A percentile compares a stretch with the other conserved stretches of the same genome.
Evolutionary conservation across 2,329 filamentous ascomycete species (phyloP).

Genomic region (Leptographium radiaticola): DNA sequence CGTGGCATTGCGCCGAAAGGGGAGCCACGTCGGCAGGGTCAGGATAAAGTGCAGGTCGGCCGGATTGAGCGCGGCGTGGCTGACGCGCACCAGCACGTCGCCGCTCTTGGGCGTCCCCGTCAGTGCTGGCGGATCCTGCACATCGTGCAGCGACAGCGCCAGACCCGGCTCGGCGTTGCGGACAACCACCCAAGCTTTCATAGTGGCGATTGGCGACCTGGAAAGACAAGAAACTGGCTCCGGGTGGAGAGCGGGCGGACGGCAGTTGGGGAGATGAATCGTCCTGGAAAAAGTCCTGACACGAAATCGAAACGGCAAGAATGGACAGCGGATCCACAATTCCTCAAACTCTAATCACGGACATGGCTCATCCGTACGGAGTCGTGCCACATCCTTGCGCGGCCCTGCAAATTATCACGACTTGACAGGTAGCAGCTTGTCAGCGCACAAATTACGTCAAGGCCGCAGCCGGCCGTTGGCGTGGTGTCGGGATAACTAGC

Average conservation of each 20-base stretch:
- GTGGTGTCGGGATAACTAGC: no score
- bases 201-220: slow-evolving; percentile 1
- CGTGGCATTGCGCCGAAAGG: slow-evolving; percentile 18
- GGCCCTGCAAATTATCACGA: no score
- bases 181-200: slow-evolving; percentile 18
- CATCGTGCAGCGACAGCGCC: slow-evolving; percentile 13
- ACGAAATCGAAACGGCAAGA: not conserved
- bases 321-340: not conserved
- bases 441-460: no score
- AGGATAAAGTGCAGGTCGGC: slow-evolving; percentile 21
- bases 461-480: no score
- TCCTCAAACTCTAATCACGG: not conserved
- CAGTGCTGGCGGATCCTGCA: slow-evolving; percentile 1
- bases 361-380: no score
- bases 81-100: slow-evolving; percentile 17
- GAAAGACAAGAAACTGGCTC: no score
- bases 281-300: not conserved
- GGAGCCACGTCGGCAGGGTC: slow-evolving; percentile 17
- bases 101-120: slow-evolving; percentile 7
- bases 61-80: slow-evolving; percentile 23
- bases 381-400: no score
- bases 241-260: no score
- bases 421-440: no score
- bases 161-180: slow-evolving; percentile 15
- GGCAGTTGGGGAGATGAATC: no score